phyloP scores from a whole-genome alignment of 2,329 filamentous ascomycete species.

The Helotiales sp. region DNA sequence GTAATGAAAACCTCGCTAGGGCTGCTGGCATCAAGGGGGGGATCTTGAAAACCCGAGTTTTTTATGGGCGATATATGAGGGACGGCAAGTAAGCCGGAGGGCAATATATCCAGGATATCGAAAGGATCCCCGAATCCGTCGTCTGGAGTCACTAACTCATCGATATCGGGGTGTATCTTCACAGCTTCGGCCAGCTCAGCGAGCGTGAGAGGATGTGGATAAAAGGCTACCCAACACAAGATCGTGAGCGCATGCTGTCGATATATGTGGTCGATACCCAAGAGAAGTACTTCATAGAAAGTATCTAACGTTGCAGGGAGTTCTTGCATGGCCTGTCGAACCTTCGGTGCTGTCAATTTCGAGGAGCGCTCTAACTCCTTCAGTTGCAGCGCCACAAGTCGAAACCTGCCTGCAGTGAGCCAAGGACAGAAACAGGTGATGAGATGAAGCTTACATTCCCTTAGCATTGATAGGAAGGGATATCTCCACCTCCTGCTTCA shows the following conservation, averaged over 20 bases:
- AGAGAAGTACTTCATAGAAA: slow-evolving; percentile 25
- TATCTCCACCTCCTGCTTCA: slow-evolving; percentile 29
- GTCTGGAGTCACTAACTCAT: slow-evolving; percentile 28
- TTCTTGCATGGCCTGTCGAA: not conserved
- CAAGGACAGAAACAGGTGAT: slow-evolving; percentile 1
- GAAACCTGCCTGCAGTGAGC: slow-evolving; percentile 26
- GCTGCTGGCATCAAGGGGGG: too few relatives aligned
- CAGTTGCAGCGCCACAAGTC: slow-evolving; percentile 34
- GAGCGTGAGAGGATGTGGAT: slow-evolving; percentile 24
- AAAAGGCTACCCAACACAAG: slow-evolving; percentile 29
- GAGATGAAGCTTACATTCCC: slow-evolving; percentile 33
- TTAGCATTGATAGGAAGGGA: slow-evolving; percentile 27
- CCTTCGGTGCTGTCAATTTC: slow-evolving; percentile 9
- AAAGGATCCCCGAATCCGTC: slow-evolving; percentile 34
- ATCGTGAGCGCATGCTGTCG: slow-evolving; percentile 15
- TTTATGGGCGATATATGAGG: not conserved
- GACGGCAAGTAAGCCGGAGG: slow-evolving; percentile 29
- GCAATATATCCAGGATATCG: slow-evolving; percentile 28
- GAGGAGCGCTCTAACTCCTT: slow-evolving; percentile 29
- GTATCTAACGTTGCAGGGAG: not conserved
- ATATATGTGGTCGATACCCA: slow-evolving; percentile 21
- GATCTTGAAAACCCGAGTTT: not conserved
- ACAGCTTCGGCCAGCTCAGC: slow-evolving; percentile 30
- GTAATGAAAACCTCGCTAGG: not conserved
- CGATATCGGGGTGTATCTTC: slow-evolving; percentile 28